Base-by-base conservation (phyloP, 495 filamentous ascomycete species). In the Penicillium lividum region DNA sequence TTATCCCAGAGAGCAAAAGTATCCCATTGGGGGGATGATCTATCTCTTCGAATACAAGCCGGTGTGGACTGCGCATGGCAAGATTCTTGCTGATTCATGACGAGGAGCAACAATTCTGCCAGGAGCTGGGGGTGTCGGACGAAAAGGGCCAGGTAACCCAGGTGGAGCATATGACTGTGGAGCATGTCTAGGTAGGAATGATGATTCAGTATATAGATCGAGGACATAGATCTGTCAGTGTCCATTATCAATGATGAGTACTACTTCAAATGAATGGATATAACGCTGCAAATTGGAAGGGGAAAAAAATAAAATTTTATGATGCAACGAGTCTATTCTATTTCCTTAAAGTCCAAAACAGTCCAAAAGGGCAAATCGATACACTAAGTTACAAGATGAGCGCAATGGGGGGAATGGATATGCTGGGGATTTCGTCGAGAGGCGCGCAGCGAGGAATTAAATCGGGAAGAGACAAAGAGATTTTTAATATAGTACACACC, bases 1-100 rank as follows among this genome's bases (percentile, higher is more conserved):
- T 79, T 40, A 77, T 89, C 4, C 86, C 86, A 5, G 87, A 89
- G 72, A 90, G 85, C 3, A 84, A 80, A 15, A 82, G 84, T 31
- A 59, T 81, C 29, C 74, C 77, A 27, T 68, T 82, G 10, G 80
- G 81, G 60, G 68, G 36, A 76, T 80, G 62, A 76, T 80, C 53
- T 70, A 78, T 3, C 67, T 90, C 15, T 90, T 90, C 61, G 76
- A 80, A 60, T 72, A 66, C 59, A 73, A 74, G 69, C 84, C 85
- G 1, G 69, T 85, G 33, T 72, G 74, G 63, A 77, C 75, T 46
- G 85, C 86, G 1, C 79, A 87, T 28, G 65, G 53, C 5, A 59
- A 68, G 38, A 60, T 73, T 2, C 53, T 73, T 38, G 53, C 52
- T 9, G 56, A 62, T 10, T 46, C 69, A 63, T 47, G 68, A 72